Percentiles rank a stretch among this genome's conserved stretches.
Conservation (phyloP, 371 early-diverging fungal genomes). For the Syncephalastrum sp. region DNA sequence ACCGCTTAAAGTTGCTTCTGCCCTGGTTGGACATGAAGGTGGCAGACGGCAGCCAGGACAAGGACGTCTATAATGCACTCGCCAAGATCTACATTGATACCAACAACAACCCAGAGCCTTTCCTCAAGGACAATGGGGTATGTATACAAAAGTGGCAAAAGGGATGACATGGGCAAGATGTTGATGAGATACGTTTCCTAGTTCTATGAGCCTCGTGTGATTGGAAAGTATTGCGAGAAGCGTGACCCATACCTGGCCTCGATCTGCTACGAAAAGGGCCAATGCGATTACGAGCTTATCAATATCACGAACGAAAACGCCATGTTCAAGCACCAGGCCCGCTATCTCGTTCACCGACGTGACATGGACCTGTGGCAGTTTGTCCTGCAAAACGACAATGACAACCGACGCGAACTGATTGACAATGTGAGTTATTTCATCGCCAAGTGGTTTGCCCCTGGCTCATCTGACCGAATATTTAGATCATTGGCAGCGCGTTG, state of each 20-base stretch:
- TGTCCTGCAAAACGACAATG: slow-evolving; percentile 79
- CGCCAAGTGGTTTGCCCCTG: background rate
- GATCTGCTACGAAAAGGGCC: slow-evolving; percentile 93
- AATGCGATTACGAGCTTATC: slow-evolving; percentile 91
- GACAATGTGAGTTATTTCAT: slow-evolving; percentile 71
- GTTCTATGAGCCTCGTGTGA: slow-evolving; percentile 84
- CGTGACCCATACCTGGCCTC: slow-evolving; percentile 96
- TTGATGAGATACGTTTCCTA: slow-evolving; percentile 14
- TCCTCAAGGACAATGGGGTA: slow-evolving; percentile 88
- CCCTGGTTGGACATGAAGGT: slow-evolving; percentile 91
- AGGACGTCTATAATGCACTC: slow-evolving; percentile 92
- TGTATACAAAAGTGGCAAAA: background rate
- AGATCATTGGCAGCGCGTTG: slow-evolving; percentile 82
- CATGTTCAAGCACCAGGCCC: slow-evolving; percentile 99
- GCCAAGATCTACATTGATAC: slow-evolving; percentile 99
- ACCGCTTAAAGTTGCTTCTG: slow-evolving; percentile 92
- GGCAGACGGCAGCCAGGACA: slow-evolving; percentile 84
- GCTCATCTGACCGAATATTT: background rate
- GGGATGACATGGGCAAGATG: background rate
- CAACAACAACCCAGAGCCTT: slow-evolving; percentile 96
- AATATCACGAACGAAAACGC: slow-evolving; percentile 93
- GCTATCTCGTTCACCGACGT: slow-evolving; percentile 90
- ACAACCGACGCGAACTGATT: slow-evolving; percentile 83
- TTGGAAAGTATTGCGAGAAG: slow-evolving; percentile 98
- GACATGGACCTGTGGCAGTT: slow-evolving; percentile 84